phyloP scores from a whole-genome alignment of 352 stramenopile genomes.

The Pythium aristosporum region DNA sequence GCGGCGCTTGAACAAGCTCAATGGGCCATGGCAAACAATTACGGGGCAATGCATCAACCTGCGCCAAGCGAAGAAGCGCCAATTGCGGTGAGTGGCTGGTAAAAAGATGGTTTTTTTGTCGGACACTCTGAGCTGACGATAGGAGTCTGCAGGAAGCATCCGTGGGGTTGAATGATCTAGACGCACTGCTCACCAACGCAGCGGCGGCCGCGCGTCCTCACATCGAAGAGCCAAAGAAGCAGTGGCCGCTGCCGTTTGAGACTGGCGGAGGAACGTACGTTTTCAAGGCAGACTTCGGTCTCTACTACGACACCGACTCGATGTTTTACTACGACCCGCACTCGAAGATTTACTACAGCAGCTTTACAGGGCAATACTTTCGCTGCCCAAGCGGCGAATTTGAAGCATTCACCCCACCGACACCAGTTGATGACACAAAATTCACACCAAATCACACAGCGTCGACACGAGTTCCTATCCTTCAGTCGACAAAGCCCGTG shows the following conservation, averaged over 20 bases:
- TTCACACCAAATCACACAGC: background rate
- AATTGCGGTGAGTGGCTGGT: background rate
- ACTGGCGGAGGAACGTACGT: conserved; percentile 75
- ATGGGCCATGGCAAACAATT: conserved; percentile 72
- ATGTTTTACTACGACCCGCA: conserved; percentile 85
- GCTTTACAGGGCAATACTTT: conserved; percentile 71
- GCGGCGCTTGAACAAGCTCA: conserved; percentile 80
- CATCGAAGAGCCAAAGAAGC: conserved; percentile 73
- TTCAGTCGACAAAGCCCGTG: conserved; percentile 1
- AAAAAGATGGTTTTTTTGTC: background rate
- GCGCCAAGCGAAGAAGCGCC: background rate
- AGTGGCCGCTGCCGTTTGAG: conserved; percentile 77
- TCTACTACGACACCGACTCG: conserved; percentile 82
- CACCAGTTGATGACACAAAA: conserved; percentile 43
- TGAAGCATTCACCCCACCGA: conserved; percentile 42
- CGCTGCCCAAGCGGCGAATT: conserved; percentile 44
- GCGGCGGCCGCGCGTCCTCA: conserved; percentile 55
- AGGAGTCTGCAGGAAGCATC: background rate
- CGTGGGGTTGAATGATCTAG: conserved; percentile 46
- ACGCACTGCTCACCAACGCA: conserved; percentile 52
- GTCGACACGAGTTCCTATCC: background rate
- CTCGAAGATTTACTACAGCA: conserved; percentile 75
- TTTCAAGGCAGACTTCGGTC: conserved; percentile 56
- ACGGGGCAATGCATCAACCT: conserved; percentile 27
- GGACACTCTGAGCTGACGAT: background rate